Conservation (phyloP, 1,284 basidiomycete genomes). For the Meripilus lineatus region DNA sequence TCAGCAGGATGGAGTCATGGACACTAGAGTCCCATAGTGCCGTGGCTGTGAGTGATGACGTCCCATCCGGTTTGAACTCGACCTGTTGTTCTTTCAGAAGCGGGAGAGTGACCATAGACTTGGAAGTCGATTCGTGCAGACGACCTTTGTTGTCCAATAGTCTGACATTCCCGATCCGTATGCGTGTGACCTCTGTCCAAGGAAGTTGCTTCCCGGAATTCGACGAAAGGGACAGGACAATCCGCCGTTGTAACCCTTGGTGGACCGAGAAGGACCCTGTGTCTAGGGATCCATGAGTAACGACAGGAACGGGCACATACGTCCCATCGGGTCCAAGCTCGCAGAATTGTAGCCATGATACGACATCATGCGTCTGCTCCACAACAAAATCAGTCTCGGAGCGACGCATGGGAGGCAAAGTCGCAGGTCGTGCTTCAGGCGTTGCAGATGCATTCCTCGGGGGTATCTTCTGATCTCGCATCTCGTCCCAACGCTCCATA, state of each 20-base stretch:
- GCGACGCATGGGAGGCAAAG: slow-evolving; percentile 72
- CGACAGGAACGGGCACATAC: slow-evolving; percentile 81
- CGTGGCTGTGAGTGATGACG: slow-evolving; percentile 61
- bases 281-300: slow-evolving; percentile 74
- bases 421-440: slow-evolving; percentile 27
- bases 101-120: slow-evolving; percentile 64
- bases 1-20: slow-evolving; percentile 84
- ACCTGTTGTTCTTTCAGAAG: slow-evolving; percentile 68
- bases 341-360: slow-evolving; percentile 81
- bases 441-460: slow-evolving; percentile 16
- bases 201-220: slow-evolving; percentile 87
- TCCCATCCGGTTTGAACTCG: slow-evolving; percentile 80
- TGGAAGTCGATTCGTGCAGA: slow-evolving; percentile 69
- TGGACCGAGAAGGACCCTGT: slow-evolving; percentile 86
- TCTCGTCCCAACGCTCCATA: slow-evolving; percentile 88
- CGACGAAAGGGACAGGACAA: slow-evolving; percentile 75
- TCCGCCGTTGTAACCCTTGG: slow-evolving; percentile 88
- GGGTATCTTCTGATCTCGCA: slow-evolving; percentile 62
- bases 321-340: slow-evolving; percentile 84
- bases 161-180: slow-evolving; percentile 80
- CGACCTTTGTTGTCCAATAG: slow-evolving; percentile 83
- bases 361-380: slow-evolving; percentile 85
- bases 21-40: slow-evolving; percentile 93
- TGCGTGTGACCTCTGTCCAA: slow-evolving; percentile 77
- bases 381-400: slow-evolving; percentile 92